phyloP scores from a whole-genome alignment of 2,329 filamentous ascomycete genomes.

The Penicillium italicum region DNA sequence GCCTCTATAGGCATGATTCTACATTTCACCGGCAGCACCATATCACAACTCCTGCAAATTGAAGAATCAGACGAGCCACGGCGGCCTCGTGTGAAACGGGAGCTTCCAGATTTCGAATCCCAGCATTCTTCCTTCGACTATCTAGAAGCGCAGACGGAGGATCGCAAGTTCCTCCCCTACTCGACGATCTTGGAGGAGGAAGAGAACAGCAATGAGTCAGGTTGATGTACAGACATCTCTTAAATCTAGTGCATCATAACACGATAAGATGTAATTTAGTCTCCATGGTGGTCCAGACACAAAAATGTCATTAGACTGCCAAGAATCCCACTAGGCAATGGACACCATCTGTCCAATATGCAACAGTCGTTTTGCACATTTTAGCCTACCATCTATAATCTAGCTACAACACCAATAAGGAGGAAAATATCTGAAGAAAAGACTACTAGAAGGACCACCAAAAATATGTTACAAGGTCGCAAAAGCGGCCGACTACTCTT shows the following conservation, averaged over 20 bases:
- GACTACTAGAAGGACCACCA: too few relatives aligned
- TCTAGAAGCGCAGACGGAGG: slow-evolving; percentile 11
- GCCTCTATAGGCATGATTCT: slow-evolving; percentile 59
- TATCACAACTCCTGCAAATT: slow-evolving; percentile 49
- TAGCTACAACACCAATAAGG: too few relatives aligned
- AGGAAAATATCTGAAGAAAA: too few relatives aligned
- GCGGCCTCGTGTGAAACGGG: background rate
- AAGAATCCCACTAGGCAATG: background rate
- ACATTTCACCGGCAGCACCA: slow-evolving; percentile 53
- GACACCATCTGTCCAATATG: background rate
- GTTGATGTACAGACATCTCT: background rate
- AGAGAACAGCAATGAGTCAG: slow-evolving; percentile 24
- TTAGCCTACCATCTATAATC: too few relatives aligned
- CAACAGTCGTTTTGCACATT: too few relatives aligned
- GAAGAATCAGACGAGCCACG: slow-evolving; percentile 15
- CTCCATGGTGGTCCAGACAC: background rate
- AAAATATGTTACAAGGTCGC: too few relatives aligned
- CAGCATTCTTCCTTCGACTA: slow-evolving; percentile 15
- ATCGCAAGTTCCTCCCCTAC: slow-evolving; percentile 15
- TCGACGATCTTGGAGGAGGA: slow-evolving; percentile 35
- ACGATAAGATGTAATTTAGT: background rate
- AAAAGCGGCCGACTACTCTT: too few relatives aligned
- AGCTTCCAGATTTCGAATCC: background rate
- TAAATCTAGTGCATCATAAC: background rate
- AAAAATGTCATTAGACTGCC: background rate